Evolutionary conservation across 768 basidiomycete genomes (phyloP), one percentile per base, ranked within the genome.

Genomic region (Saitozyma podzolica): DNA sequence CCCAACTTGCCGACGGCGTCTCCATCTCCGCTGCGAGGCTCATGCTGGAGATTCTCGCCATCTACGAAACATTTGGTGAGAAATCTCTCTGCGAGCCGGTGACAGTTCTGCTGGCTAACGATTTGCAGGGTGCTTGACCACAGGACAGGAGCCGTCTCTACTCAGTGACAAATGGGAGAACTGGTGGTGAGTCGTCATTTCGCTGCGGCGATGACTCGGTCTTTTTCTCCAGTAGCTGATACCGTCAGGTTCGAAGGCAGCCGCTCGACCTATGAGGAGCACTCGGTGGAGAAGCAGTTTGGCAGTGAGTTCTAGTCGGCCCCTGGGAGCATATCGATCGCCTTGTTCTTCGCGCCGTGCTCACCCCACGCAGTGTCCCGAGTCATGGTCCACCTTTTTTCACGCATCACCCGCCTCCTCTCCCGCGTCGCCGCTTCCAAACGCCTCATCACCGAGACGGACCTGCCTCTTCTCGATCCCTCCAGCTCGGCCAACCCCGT

Each of bases 261-360:
- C 64, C 76, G 67, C 69, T 78, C 73, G 57, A 78, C 62, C 59
- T 80, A 67, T 70, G 80, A 78, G 64, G 76, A 66, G 58, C 82
- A 82, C 61, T 81, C 80, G 50, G 80, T 83, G 50, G 84, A 85
- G 70, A 82, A 78, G 65, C 81, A 81, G 59, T 82, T 83, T 71
- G 84, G 83, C 50, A 80, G 73, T 78, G 56, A 71, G 74, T 69
- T 45, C 43, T 13, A 5, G 5, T 29, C 5, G 29, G 29, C 29
- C 29, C 5, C n/a, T 43, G 4, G 9, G 19, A 13, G 40, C 20
- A 6, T 13, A 17, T 58, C 57, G 14, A 20, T 50, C 19, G 37
- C 17, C 42, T 11, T 45, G n/a, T 61, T 9, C 52, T 51, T 29
- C 29, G 29, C 29, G 29, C 29, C 29, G 29, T 29, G 10, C 19